A percentile compares a stretch with the other conserved stretches of the same genome.
Conservation (phyloP, 805 yeast genomes). For the Yueomyces sinensis region DNA sequence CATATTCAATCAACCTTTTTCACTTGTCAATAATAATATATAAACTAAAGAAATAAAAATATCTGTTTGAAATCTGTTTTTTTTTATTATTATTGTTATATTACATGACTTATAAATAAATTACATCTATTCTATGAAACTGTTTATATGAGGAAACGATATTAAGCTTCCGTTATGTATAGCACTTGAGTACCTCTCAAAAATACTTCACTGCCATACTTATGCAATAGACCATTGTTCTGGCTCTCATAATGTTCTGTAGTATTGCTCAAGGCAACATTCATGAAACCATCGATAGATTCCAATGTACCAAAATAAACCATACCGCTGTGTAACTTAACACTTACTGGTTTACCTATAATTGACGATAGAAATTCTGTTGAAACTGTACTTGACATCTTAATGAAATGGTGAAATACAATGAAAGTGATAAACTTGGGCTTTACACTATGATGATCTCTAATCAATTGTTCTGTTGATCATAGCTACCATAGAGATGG, state of each 20-base stretch:
- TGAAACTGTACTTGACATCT: constrained; percentile 33
- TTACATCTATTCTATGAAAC: background rate
- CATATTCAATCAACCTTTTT: too few relatives aligned
- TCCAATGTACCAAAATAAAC: constrained; percentile 67
- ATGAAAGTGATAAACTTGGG: too few relatives aligned
- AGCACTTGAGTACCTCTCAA: constrained; percentile 26
- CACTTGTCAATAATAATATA: too few relatives aligned
- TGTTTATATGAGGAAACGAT: too few relatives aligned
- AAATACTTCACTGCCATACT: constrained; percentile 22
- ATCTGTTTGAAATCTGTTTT: too few relatives aligned
- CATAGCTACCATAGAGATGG: too few relatives aligned
- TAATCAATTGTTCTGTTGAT: too few relatives aligned
- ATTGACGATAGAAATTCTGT: constrained; percentile 70
- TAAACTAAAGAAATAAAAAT: too few relatives aligned
- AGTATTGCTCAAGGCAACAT: constrained; percentile 72
- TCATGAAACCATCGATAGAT: constrained; percentile 95
- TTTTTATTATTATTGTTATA: too few relatives aligned
- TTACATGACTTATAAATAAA: too few relatives aligned
- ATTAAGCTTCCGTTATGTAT: constrained; percentile 23
- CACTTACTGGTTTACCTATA: constrained; percentile 67
- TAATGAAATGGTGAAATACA: too few relatives aligned
- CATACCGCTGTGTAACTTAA: constrained; percentile 77
- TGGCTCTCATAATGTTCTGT: constrained; percentile 37
- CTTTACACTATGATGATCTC: too few relatives aligned
- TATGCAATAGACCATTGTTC: constrained; percentile 19